These are phyloP conservation scores for Sarocladium strictum DNA, from an alignment of 2,329 filamentous ascomycete species.

Conservation along the genomic window DNA sequence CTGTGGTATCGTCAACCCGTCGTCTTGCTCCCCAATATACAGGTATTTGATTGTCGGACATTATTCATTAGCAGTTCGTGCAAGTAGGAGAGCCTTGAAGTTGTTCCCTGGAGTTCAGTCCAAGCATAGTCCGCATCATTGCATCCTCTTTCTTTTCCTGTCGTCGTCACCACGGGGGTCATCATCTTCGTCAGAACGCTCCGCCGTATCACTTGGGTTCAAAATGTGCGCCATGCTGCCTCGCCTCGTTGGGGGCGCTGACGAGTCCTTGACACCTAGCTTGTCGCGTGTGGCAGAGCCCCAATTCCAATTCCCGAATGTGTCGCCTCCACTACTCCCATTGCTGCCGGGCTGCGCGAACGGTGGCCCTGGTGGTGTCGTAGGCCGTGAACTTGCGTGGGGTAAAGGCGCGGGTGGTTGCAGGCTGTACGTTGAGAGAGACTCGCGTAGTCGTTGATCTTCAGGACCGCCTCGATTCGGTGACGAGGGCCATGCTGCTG, in stretches of 20 bases:
- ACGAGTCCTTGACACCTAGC: conserved; percentile 46
- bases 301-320: conserved; percentile 53
- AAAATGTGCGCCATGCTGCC: conserved; percentile 59
- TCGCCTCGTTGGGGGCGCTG: conserved; percentile 48
- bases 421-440: conserved; percentile 48
- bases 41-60: background rate
- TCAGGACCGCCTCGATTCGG: conserved; percentile 44
- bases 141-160: conserved; percentile 56
- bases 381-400: conserved; percentile 43
- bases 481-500: conserved; percentile 48
- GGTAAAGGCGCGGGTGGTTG: conserved; percentile 32
- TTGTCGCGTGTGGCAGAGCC: conserved; percentile 41
- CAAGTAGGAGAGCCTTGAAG: background rate
- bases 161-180: conserved; percentile 51
- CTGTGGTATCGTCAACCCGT: background rate
- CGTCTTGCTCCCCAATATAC: background rate
- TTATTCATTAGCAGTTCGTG: conserved; percentile 1
- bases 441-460: conserved; percentile 52
- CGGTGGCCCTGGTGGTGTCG: conserved; percentile 46
- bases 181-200: conserved; percentile 51
- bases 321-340: conserved; percentile 31
- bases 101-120: background rate
- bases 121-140: conserved; percentile 25
- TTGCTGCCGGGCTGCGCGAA: conserved; percentile 33
- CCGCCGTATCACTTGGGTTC: conserved; percentile 52